Conservation (phyloP, 306 rosid species). For the Vachellia collinsii region DNA sequence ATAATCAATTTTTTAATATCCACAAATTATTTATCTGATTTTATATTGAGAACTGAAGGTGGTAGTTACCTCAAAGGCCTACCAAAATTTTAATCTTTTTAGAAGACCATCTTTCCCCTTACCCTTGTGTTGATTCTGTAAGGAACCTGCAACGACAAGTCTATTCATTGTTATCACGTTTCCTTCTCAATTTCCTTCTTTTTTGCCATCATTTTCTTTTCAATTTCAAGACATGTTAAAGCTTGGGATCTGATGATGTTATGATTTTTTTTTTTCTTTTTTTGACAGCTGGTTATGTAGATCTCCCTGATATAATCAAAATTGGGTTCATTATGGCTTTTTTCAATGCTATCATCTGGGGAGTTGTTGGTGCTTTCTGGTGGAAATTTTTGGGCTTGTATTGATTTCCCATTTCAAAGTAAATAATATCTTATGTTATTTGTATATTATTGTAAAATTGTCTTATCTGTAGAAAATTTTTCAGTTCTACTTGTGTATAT, state of each 20-base stretch:
- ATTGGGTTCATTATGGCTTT: constrained; percentile 74
- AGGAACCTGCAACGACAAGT: constrained; percentile 26
- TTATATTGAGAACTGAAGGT: background rate
- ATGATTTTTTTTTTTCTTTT: background rate
- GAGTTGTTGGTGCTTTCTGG: constrained; percentile 73
- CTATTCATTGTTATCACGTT: constrained; percentile 3
- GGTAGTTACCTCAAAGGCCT: background rate
- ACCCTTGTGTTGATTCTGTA: constrained; percentile 13
- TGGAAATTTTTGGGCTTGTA: constrained; percentile 91
- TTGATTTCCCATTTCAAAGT: constrained; percentile 50
- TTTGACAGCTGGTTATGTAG: constrained; percentile 84
- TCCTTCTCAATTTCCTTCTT: background rate
- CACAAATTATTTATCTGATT: background rate
- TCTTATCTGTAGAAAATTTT: background rate
- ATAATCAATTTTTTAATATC: background rate
- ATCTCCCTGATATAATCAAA: constrained; percentile 81
- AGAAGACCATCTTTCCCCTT: background rate
- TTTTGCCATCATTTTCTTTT: background rate
- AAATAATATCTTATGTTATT: constrained; percentile 40
- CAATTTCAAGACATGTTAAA: constrained; percentile 8
- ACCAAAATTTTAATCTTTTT: constrained; percentile 1
- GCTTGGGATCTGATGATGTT: constrained; percentile 38
- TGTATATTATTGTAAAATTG: too few species aligned
- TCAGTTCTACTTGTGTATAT: background rate
- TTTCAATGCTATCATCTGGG: constrained; percentile 77